These are phyloP conservation scores for Geranium brycei DNA, from an alignment of 345 rosid genomes.

Conservation along the genomic window DNA sequence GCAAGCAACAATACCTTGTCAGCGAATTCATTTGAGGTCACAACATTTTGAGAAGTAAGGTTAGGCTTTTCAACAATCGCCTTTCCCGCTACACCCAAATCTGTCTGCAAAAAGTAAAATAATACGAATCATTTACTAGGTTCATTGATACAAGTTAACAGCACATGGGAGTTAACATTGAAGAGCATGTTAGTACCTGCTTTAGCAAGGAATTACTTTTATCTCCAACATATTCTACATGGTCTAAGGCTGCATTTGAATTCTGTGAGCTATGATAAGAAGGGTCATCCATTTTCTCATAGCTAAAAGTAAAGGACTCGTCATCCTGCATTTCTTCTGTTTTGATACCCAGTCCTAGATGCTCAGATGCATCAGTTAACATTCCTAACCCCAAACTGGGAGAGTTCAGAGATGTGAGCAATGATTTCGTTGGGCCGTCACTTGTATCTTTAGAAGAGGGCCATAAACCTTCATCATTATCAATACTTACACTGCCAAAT, in stretches of 20 bases:
- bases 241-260: constrained; percentile 14
- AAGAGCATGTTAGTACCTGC: constrained; percentile 37
- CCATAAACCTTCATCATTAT: constrained; percentile 61
- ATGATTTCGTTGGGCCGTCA: constrained; percentile 34
- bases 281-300: constrained; percentile 27
- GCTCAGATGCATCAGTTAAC: constrained; percentile 22
- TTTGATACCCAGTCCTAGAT: constrained; percentile 19
- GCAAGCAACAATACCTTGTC: constrained; percentile 24
- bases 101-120: too few species aligned
- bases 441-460: constrained; percentile 49
- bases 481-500: constrained; percentile 64
- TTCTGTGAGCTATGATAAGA: constrained; percentile 29
- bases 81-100: constrained; percentile 10
- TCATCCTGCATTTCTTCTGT: constrained; percentile 43
- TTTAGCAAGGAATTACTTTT: constrained; percentile 21
- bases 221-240: constrained; percentile 24
- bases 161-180: too few species aligned
- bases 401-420: constrained; percentile 32
- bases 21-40: constrained; percentile 12
- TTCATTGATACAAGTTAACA: too few species aligned
- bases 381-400: constrained; percentile 34
- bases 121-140: too few species aligned
- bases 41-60: constrained; percentile 15
- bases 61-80: constrained; percentile 13
- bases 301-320: constrained; percentile 24